Conservation (phyloP, 192 early-diverging fungal genomes). For the Thamnidium elegans region DNA sequence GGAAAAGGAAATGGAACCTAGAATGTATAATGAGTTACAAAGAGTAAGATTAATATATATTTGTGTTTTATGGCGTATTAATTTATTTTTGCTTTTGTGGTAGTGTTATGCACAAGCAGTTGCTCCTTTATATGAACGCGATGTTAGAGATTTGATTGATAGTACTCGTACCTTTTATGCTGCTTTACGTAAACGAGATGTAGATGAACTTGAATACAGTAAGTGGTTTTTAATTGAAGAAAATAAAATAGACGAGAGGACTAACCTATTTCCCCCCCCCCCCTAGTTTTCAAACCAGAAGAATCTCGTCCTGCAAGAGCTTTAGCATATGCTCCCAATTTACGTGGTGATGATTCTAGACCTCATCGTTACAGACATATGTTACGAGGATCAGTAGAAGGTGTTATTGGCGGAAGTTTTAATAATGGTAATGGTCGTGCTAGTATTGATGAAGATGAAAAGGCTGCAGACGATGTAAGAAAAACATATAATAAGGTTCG, state of each 20-base stretch:
- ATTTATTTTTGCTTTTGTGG: not conserved
- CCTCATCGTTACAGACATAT: constrained; percentile 26
- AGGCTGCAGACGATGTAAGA: constrained; percentile 32
- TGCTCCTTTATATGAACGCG: constrained; percentile 46
- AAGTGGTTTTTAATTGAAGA: constrained; percentile 2
- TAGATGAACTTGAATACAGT: constrained; percentile 38
- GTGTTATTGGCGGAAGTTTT: constrained; percentile 10
- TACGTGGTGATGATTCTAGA: constrained; percentile 25
- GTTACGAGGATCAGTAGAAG: constrained; percentile 29
- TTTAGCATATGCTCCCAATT: constrained; percentile 26
- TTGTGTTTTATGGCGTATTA: not conserved
- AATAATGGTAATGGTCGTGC: constrained; percentile 18
- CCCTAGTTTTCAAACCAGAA: constrained; percentile 32
- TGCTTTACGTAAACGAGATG: constrained; percentile 16
- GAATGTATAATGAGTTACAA: constrained; percentile 69
- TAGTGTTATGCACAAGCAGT: constrained; percentile 53
- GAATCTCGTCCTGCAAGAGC: constrained; percentile 27
- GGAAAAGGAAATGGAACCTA: constrained; percentile 71
- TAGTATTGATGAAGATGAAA: constrained; percentile 46
- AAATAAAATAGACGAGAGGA: not conserved
- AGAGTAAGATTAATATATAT: constrained; percentile 39
- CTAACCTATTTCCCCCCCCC: not conserved
- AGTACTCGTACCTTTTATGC: constrained; percentile 40
- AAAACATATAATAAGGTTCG: too few species aligned
- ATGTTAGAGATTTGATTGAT: constrained; percentile 54